Evolutionary conservation across 768 basidiomycete genomes (phyloP), one percentile per base, ranked within the genome.

Genomic region (Boletus vermiculosoides): DNA sequence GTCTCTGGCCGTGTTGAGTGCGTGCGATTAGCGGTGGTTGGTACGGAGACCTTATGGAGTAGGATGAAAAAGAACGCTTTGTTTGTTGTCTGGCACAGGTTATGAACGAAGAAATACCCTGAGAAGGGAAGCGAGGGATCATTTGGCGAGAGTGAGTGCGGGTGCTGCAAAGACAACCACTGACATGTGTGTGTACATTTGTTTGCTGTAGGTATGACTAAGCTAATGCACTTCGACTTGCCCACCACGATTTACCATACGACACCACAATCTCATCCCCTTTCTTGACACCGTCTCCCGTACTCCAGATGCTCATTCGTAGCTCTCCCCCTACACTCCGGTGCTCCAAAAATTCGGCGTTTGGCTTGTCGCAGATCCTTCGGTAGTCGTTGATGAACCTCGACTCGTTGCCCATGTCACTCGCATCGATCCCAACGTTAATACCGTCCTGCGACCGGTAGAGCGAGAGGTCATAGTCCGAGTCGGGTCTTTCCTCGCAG

Each of bases 351-450:
- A 93, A 93, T 30, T 81, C 62, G 0, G 85, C 88, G 62, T 94
- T 94, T 5, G 91, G 84, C 66, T 77, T 86, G 23, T 71, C 69
- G 48, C 68, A 74, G n/a, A 94, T 77, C 3, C 92, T 91, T 54
- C 94, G 81, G 72, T 88, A 98, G 75, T 96, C 94, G 63, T 97
- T 97, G 56, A 92, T 78, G 68, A 96, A 94, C 65, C 94, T 78
- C 1, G 87, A 88, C 70, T 94, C 91, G 72, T 95, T 97, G 30
- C 94, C 94, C 77, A 82, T 82, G 3, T 44, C 62, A 30, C 77
- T 76, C 20, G 93, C 92, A 68, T 97, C 94, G 40, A 90, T 77
- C 1, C 92, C 94, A 20, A 94, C 81, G 64, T 77, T 86, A 40
- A 81, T 66, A 9, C 83, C 83, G 50, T 79, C 76, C 55, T 76